phyloP scores from a whole-genome alignment of 345 rosid species.

The Populus davidiana region DNA sequence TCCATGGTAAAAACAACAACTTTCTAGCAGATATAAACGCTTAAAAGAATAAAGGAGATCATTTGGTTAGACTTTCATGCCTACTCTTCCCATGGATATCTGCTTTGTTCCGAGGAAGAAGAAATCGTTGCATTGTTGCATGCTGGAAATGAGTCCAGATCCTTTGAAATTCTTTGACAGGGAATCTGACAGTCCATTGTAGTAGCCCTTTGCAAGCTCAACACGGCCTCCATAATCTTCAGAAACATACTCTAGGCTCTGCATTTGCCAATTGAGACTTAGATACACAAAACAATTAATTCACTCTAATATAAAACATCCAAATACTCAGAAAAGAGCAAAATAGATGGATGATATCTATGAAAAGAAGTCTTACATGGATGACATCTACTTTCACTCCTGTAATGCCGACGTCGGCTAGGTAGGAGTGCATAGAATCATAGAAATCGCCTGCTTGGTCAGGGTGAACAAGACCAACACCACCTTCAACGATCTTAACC shows the following conservation, averaged over 20 bases:
- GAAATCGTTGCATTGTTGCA: conserved; percentile 95
- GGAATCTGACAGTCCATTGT: conserved; percentile 58
- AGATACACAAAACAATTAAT: not conserved
- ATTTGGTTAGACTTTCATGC: conserved; percentile 20
- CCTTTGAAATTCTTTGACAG: conserved; percentile 76
- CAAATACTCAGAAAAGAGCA: not conserved
- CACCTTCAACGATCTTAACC: conserved; percentile 62
- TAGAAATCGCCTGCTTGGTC: conserved; percentile 59
- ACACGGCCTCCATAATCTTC: conserved; percentile 87
- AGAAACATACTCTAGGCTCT: conserved; percentile 66
- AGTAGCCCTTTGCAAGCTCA: conserved; percentile 67
- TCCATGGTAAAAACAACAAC: not conserved
- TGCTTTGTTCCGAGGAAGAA: conserved; percentile 80
- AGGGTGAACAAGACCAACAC: conserved; percentile 76
- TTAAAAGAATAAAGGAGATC: not conserved
- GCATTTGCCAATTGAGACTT: not conserved
- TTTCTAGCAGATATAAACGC: not conserved
- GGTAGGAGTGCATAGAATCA: conserved; percentile 80
- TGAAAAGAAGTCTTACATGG: conserved; percentile 46
- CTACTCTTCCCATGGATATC: conserved; percentile 85
- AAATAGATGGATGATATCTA: not conserved
- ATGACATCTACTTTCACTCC: conserved; percentile 86
- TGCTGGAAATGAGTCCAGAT: conserved; percentile 66
- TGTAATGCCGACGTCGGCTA: conserved; percentile 59
- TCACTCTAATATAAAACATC: not conserved